Base-by-base conservation (phyloP, 768 basidiomycete genomes). In the Boletus edulis region DNA sequence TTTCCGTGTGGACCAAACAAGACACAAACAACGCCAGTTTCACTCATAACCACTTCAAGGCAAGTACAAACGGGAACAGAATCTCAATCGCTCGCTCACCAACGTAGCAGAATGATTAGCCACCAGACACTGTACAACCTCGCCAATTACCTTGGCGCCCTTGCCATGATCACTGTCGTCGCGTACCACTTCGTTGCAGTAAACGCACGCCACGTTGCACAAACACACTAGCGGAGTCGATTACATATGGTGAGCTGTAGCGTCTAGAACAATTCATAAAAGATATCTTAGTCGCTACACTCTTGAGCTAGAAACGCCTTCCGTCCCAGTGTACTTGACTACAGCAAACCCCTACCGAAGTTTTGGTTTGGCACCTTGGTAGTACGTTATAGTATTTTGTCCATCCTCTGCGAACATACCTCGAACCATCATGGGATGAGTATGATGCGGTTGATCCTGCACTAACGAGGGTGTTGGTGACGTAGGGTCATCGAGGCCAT, bases 111-210 rank as follows among this genome's bases (percentile, higher is more conserved):
- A 39, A 94, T 92, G 91, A 94, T 96, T 35, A 83, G 80, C 50
- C 85, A 93, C 72, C 74, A 81, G 57, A 91, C 91, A 7, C 79
- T 96, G 35, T 90, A 91, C 72, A 79, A 81, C 51, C 79, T 96
- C 50, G 88, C 92, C 55, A 94, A 93, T 72, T 76, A 83, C 29
- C 84, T 95, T 17, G 94, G 94, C 37, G 77, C 86, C 37, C 76
- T 91, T 49, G 90, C 95, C 29, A 93, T 98, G 87, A 64, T 92
- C 61, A 85, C 89, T 6, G 87, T 94, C 52, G 86, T 98, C 51
- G 81, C 84, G 45, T 97, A 95, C 72, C 95, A 98, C 75, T 83
- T 96, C 64, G 76, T 98, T 48, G 87, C 91, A 34, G 91, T 96
- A 57, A 95, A 95, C 63, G 83, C 84, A 39, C 79, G 80, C 20